A percentile compares a stretch with the other conserved stretches of the same genome.
phyloP scores from a whole-genome alignment of 768 basidiomycete genomes.

The Royoungia palumana region DNA sequence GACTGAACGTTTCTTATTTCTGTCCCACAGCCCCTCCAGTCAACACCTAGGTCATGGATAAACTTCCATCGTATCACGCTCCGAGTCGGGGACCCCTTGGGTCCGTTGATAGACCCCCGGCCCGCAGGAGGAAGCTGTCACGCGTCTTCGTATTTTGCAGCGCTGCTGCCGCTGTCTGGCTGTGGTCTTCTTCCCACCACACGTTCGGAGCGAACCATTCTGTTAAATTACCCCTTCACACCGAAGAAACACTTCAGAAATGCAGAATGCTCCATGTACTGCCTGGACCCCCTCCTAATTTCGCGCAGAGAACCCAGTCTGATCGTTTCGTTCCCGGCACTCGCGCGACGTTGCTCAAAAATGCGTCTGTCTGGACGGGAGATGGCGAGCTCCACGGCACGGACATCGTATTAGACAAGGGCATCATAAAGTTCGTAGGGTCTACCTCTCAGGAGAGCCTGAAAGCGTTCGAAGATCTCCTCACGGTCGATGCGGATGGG shows the following conservation, averaged over 20 bases:
- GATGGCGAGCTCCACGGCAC: slow-evolving; percentile 34
- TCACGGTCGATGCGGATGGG: slow-evolving; percentile 56
- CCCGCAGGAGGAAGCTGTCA: slow-evolving; percentile 10
- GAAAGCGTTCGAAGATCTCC: slow-evolving; percentile 41
- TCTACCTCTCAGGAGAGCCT: slow-evolving; percentile 41
- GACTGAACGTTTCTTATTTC: background rate
- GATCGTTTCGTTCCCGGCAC: slow-evolving; percentile 40
- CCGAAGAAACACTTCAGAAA: slow-evolving; percentile 29
- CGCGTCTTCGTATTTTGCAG: slow-evolving; percentile 20
- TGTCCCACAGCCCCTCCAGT: background rate
- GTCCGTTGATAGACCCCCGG: slow-evolving; percentile 10
- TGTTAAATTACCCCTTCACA: slow-evolving; percentile 28
- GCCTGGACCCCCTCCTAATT: slow-evolving; percentile 38
- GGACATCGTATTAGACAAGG: slow-evolving; percentile 40
- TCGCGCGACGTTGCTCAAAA: slow-evolving; percentile 37
- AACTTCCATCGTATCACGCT: slow-evolving; percentile 22
- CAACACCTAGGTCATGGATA: slow-evolving; percentile 23
- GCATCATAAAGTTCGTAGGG: slow-evolving; percentile 35
- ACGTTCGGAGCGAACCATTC: slow-evolving; percentile 3
- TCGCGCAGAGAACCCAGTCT: slow-evolving; percentile 32
- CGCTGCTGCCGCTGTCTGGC: slow-evolving; percentile 11
- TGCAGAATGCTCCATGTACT: slow-evolving; percentile 34
- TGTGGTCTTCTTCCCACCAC: slow-evolving; percentile 19
- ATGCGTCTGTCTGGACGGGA: slow-evolving; percentile 56
- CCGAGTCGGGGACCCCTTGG: background rate